These are phyloP conservation scores for Bruguiera parviflora DNA, from an alignment of 345 rosid genomes.

Conservation along the genomic window DNA sequence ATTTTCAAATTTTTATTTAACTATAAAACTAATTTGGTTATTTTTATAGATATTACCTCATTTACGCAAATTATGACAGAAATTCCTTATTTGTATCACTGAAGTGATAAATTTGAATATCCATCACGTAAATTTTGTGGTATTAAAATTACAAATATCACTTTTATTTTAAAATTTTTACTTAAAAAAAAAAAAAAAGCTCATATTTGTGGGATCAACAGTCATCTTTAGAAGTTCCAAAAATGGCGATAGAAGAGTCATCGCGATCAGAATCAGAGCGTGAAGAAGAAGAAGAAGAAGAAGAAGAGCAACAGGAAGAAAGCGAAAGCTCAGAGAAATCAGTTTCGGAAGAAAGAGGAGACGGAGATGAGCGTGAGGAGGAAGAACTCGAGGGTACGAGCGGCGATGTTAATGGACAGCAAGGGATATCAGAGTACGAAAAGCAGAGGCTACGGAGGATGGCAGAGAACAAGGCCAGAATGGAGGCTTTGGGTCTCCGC, in stretches of 20 bases:
- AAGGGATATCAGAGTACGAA: conserved; percentile 54
- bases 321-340: conserved; percentile 21
- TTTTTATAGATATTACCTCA: too few species aligned
- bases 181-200: too few species aligned
- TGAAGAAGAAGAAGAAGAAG: conserved; percentile 26
- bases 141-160: too few species aligned
- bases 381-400: background rate
- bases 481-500: conserved; percentile 74
- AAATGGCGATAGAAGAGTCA: conserved; percentile 24
- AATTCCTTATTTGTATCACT: too few species aligned
- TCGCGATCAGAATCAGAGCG: conserved; percentile 17
- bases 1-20: too few species aligned
- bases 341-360: conserved; percentile 30
- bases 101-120: too few species aligned
- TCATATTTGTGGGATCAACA: too few species aligned
- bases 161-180: too few species aligned
- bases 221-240: background rate
- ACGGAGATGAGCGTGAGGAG: conserved; percentile 20
- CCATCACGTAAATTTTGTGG: too few species aligned
- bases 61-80: too few species aligned
- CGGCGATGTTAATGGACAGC: conserved; percentile 9
- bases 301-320: conserved; percentile 19
- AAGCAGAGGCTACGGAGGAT: conserved; percentile 67
- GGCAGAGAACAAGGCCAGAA: conserved; percentile 70
- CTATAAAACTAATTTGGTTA: too few species aligned